Evolutionary conservation across 257 asterid species (phyloP).

Genomic region (Capsicum baccatum): DNA sequence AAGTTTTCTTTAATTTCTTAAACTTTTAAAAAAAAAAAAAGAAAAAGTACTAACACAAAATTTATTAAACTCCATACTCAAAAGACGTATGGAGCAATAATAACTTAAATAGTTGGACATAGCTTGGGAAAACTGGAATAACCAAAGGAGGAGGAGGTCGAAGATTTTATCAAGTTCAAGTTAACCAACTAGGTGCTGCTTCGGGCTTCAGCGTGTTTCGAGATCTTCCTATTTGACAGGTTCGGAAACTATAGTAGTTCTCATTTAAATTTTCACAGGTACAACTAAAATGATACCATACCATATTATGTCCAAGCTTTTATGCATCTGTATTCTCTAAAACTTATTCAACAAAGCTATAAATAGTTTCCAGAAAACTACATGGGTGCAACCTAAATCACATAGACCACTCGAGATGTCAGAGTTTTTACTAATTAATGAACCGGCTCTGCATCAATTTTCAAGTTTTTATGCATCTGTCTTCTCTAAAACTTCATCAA

Average conservation of each 20-base stretch:
- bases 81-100: not conserved
- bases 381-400: not conserved
- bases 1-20: not conserved
- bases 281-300: too few species aligned
- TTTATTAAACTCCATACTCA: too few species aligned
- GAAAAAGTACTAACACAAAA: too few species aligned
- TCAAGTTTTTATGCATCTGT: not conserved
- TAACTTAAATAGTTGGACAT: not conserved
- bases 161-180: not conserved
- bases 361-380: constrained; percentile 4
- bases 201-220: constrained; percentile 11
- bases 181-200: constrained; percentile 15
- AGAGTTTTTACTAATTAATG: constrained; percentile 17
- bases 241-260: not conserved
- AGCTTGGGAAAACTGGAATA: not conserved
- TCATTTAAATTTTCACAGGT: not conserved
- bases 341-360: not conserved
- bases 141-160: not conserved
- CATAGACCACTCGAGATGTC: not conserved
- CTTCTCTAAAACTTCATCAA: not conserved
- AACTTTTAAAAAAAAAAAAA: not conserved
- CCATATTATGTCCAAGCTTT: not conserved
- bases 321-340: not conserved
- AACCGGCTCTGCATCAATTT: not conserved
- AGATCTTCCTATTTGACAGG: constrained; percentile 9